Conservation (phyloP, 148 eudicot genomes). For the Hydrangea macrophylla region DNA sequence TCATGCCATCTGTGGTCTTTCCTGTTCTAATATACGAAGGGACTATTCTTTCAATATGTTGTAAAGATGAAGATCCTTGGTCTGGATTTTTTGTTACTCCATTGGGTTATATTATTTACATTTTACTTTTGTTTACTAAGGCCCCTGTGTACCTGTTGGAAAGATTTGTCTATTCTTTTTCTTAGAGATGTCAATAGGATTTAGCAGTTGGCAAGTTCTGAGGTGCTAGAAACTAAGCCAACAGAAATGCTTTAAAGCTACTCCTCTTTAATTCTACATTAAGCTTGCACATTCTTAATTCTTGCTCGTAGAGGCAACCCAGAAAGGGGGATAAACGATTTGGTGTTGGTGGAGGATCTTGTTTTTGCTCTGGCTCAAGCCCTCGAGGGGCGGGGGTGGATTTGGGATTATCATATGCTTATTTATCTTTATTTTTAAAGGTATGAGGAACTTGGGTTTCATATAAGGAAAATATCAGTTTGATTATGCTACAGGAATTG, state of each 20-base stretch:
- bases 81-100: background rate
- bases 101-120: background rate
- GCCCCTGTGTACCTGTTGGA: background rate
- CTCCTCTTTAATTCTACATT: background rate
- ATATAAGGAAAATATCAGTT: conserved; percentile 19
- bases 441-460: conserved; percentile 9
- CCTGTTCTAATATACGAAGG: background rate
- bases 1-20: background rate
- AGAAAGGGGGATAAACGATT: background rate
- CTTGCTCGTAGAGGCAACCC: conserved; percentile 5
- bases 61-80: background rate
- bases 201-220: background rate
- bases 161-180: background rate
- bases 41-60: background rate
- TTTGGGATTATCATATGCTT: background rate
- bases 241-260: background rate
- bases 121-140: background rate
- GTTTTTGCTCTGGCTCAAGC: background rate
- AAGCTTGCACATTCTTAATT: background rate
- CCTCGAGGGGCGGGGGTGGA: background rate
- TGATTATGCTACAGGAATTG: conserved; percentile 57
- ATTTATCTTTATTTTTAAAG: background rate
- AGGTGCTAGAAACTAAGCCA: conserved; percentile 5
- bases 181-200: background rate
- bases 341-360: background rate